These are phyloP conservation scores for Trichosanthes cucumerina DNA, from an alignment of 306 rosid species.

Conservation along the genomic window DNA sequence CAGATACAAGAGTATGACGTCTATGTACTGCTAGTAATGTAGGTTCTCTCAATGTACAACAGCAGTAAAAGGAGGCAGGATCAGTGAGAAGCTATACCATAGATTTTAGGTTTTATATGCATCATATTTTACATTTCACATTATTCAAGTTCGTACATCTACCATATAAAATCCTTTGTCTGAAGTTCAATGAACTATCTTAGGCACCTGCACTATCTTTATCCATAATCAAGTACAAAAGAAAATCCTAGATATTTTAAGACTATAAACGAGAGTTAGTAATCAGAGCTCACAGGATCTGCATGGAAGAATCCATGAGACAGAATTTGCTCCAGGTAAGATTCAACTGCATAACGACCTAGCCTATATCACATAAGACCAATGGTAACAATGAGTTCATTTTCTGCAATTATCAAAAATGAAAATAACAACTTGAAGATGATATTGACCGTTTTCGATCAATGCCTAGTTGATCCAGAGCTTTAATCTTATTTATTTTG, in stretches of 20 bases:
- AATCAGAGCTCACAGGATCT: slow-evolving; percentile 67
- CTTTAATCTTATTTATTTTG: slow-evolving; percentile 89
- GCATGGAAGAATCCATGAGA: slow-evolving; percentile 99
- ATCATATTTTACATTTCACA: background rate
- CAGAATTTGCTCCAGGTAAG: slow-evolving; percentile 93
- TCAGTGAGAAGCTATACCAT: background rate
- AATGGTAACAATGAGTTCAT: background rate
- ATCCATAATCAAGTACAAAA: background rate
- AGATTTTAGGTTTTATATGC: background rate
- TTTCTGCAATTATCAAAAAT: background rate
- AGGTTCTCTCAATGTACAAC: background rate
- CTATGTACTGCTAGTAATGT: background rate
- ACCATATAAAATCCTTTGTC: background rate
- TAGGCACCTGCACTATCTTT: background rate
- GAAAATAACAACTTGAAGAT: slow-evolving; percentile 9
- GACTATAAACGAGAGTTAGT: background rate
- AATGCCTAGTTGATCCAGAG: slow-evolving; percentile 92
- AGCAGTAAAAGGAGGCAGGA: background rate
- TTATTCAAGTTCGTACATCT: background rate
- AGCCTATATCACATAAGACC: slow-evolving; percentile 38
- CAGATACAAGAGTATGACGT: background rate
- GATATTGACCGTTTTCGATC: slow-evolving; percentile 67
- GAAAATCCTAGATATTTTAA: background rate
- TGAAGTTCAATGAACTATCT: background rate
- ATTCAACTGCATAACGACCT: slow-evolving; percentile 96